Conservation (phyloP, 345 rosid genomes). For the Populus deltoides region DNA sequence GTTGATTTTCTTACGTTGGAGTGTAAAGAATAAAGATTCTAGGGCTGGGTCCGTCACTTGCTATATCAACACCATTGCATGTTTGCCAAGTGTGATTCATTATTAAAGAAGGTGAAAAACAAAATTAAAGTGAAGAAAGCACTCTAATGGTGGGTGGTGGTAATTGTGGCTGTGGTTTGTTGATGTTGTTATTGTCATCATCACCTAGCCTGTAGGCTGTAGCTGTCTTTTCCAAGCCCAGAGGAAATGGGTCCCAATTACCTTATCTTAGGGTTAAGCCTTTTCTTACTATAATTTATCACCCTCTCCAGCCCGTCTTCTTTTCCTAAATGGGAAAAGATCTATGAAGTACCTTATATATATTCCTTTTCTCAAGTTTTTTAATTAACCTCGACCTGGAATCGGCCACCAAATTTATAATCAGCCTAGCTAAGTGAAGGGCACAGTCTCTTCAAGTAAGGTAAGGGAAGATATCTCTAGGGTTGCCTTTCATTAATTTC, state of each 20-base stretch:
- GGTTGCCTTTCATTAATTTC: too few species aligned
- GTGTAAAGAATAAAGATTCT: conserved; percentile 18
- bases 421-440: too few species aligned
- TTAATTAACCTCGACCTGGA: not conserved
- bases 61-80: conserved; percentile 15
- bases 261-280: not conserved
- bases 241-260: conserved; percentile 24
- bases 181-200: conserved; percentile 9
- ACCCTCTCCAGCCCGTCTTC: not conserved
- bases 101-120: not conserved
- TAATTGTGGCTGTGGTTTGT: conserved; percentile 6
- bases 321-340: conserved; percentile 1
- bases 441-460: too few species aligned
- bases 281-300: not conserved
- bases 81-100: conserved; percentile 20
- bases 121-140: not conserved
- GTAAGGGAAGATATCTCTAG: too few species aligned
- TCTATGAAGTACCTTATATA: not conserved
- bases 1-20: conserved; percentile 19
- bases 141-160: conserved; percentile 5
- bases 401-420: too few species aligned
- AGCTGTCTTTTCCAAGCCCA: conserved; percentile 33
- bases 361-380: not conserved
- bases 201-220: not conserved
- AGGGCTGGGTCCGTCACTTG: not conserved